phyloP scores from a whole-genome alignment of 2,329 filamentous ascomycete genomes.

The Fusarium haematococcum region DNA sequence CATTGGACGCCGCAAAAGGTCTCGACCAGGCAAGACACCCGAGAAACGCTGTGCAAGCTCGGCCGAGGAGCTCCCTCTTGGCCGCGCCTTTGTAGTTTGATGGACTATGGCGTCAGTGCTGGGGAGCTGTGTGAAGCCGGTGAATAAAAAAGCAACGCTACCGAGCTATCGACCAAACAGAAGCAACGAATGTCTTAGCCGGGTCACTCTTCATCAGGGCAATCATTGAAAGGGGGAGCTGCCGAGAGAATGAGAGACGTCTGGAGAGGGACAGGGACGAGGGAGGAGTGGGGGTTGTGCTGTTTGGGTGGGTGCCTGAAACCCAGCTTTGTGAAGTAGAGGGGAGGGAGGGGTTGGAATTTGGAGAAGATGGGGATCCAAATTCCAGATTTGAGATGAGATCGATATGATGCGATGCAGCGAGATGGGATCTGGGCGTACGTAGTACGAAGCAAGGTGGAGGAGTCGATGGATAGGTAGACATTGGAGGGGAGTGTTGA shows the following conservation, averaged over 20 bases:
- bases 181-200: conserved; percentile 18
- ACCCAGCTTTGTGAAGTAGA: background rate
- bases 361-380: conserved; percentile 1
- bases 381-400: conserved; percentile 15
- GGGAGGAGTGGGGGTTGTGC: background rate
- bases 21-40: background rate
- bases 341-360: background rate
- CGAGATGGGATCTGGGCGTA: conserved; percentile 10
- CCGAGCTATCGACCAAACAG: conserved; percentile 7
- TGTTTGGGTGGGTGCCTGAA: background rate
- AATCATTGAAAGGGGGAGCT: background rate
- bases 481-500: conserved; percentile 15
- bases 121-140: conserved; percentile 13
- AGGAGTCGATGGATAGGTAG: background rate
- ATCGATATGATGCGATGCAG: conserved; percentile 8
- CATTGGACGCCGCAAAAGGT: background rate
- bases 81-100: conserved; percentile 1
- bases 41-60: background rate
- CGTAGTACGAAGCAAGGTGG: background rate
- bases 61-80: background rate
- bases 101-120: conserved; percentile 31
- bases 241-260: background rate
- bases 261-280: background rate
- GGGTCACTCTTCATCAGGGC: conserved; percentile 1
- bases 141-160: conserved; percentile 36